A percentile compares a stretch with the other conserved stretches of the same genome.
Conservation (phyloP, 208 protist species). For the Acanthamoeba royreba region DNA sequence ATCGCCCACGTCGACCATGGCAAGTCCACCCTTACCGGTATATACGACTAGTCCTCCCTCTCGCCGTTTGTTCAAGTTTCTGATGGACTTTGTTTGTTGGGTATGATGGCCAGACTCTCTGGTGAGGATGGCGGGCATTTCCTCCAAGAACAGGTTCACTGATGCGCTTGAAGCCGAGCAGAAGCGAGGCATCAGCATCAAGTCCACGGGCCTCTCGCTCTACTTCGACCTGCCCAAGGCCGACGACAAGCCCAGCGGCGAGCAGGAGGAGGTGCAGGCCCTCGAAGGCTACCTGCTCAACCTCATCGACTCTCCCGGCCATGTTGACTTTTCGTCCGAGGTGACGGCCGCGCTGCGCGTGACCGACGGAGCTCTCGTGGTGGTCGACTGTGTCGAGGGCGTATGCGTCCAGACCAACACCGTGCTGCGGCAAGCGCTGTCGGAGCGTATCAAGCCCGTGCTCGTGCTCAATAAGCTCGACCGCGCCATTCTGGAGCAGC, state of each 20-base stretch:
- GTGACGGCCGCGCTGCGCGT: constrained; percentile 99
- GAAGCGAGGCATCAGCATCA: constrained; percentile 99
- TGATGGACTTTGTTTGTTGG: neutral
- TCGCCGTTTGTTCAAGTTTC: neutral
- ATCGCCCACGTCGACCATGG: constrained; percentile 91
- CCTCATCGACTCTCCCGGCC: constrained; percentile 96
- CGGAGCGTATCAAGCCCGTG: constrained; percentile 97
- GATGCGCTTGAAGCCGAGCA: constrained; percentile 95
- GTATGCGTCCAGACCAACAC: constrained; percentile 99
- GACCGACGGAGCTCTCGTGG: constrained; percentile 98
- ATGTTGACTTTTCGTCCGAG: constrained; percentile 99
- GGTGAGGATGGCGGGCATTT: constrained; percentile 90
- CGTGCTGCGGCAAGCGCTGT: constrained; percentile 95
- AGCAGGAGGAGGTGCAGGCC: constrained; percentile 35
- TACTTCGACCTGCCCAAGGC: constrained; percentile 92
- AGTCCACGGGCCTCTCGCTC: constrained; percentile 97
- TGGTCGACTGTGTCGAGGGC: constrained; percentile 98
- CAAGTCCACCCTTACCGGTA: constrained; percentile 95
- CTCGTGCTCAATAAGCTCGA: constrained; percentile 99
- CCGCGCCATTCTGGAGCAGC: constrained; percentile 93
- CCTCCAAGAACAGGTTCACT: constrained; percentile 85
- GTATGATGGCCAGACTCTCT: constrained; percentile 84
- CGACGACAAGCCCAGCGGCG: neutral
- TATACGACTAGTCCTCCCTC: neutral
- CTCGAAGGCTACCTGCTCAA: constrained; percentile 98